Evolutionary conservation across 345 rosid genomes (phyloP).

Genomic region (Noccaea caerulescens): DNA sequence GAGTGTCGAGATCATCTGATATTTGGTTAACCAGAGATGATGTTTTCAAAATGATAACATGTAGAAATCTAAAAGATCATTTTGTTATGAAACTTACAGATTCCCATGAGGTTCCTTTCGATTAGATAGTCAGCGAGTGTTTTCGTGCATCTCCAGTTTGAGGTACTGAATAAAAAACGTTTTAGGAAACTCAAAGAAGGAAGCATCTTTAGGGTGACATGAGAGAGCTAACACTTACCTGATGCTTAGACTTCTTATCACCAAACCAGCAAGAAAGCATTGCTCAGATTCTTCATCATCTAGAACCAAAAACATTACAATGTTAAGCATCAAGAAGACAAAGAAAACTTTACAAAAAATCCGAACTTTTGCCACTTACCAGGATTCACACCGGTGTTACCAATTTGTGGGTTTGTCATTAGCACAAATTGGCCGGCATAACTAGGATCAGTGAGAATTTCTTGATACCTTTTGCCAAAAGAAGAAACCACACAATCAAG

Average conservation of each 20-base stretch:
- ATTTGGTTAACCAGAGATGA: conserved; percentile 1
- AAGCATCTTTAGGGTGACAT: background rate
- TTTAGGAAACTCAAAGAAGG: background rate
- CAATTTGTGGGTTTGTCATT: conserved; percentile 97
- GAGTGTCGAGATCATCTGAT: conserved; percentile 92
- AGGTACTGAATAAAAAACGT: conserved; percentile 57
- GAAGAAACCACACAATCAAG: conserved; percentile 3
- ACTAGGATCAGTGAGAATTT: conserved; percentile 97
- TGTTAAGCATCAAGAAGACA: background rate
- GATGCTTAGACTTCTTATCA: conserved; percentile 82
- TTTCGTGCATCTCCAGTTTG: conserved; percentile 89
- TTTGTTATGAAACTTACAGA: conserved; percentile 31
- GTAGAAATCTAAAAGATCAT: background rate
- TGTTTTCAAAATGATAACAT: conserved; percentile 19
- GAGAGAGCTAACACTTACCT: conserved; percentile 46
- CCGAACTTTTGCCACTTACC: conserved; percentile 50
- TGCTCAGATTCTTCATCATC: conserved; percentile 92
- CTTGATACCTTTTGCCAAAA: conserved; percentile 73
- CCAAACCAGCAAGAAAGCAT: conserved; percentile 92
- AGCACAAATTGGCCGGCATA: conserved; percentile 96
- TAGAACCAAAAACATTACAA: conserved; percentile 27
- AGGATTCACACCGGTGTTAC: conserved; percentile 93
- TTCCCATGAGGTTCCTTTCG: conserved; percentile 94
- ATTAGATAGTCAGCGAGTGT: conserved; percentile 78
- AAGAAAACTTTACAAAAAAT: background rate